These are phyloP conservation scores for Posidonia oceanica DNA, from an alignment of 116 monocot species.

Conservation along the genomic window DNA sequence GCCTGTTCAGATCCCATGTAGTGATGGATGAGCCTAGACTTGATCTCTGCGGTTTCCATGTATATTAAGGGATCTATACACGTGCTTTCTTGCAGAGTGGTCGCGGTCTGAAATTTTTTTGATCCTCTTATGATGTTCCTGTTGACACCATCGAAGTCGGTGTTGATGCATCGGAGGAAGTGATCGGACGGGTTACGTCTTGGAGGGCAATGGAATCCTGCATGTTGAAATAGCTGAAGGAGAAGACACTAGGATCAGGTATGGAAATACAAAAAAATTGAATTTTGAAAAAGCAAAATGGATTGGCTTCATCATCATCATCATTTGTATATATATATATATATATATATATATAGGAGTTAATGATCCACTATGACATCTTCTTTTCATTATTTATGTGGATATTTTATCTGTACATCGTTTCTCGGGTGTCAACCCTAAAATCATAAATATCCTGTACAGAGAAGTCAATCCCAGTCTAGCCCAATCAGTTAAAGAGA, in stretches of 20 bases:
- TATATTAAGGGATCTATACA: slow-evolving; percentile 40
- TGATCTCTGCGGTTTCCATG: slow-evolving; percentile 52
- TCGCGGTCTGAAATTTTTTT: not conserved
- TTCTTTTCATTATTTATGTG: too few species aligned
- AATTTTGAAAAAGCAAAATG: too few species aligned
- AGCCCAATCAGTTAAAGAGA: too few species aligned
- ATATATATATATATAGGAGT: too few species aligned
- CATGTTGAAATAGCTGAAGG: not conserved
- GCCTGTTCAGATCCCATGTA: slow-evolving; percentile 54
- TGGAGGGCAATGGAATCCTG: slow-evolving; percentile 20
- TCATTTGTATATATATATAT: too few species aligned
- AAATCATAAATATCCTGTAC: too few species aligned
- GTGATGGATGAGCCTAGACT: slow-evolving; percentile 42
- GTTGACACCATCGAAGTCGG: slow-evolving; percentile 47
- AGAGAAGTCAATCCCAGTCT: too few species aligned
- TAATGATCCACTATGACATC: too few species aligned
- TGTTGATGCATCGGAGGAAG: slow-evolving; percentile 63
- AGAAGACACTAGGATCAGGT: not conserved
- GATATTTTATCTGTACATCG: too few species aligned
- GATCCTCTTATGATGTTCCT: slow-evolving; percentile 37
- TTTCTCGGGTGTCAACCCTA: too few species aligned
- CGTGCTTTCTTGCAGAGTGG: slow-evolving; percentile 26
- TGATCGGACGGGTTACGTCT: slow-evolving; percentile 59
- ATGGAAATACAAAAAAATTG: not conserved
- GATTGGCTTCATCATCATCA: too few species aligned